Evolutionary conservation across 768 basidiomycete species (phyloP), one percentile per base, ranked within the genome.

Genomic region (Paxillus ammoniavirescens): DNA sequence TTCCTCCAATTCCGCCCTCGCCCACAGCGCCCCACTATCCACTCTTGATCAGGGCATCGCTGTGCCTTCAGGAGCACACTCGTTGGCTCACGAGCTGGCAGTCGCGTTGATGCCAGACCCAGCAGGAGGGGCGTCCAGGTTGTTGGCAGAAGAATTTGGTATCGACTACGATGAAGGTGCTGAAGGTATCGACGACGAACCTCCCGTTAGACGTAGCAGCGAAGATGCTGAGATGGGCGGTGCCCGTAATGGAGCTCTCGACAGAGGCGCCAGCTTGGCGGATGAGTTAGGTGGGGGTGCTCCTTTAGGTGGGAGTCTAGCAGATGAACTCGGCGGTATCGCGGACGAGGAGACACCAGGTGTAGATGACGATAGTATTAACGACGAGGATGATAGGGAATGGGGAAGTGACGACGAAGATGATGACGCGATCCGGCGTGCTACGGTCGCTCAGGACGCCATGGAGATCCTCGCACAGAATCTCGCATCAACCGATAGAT

Each of bases 71-170:
- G 68, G 68, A 10, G 56, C 68, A 37, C 84, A 86, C 65, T 91
- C 89, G 5, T 80, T 93, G 31, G 91, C 91, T 5, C 91, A 93
- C 69, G 91, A 93, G 64, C 82, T 93, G 35, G 91, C 92, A 6
- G 83, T 86, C 33, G 91, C 91, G 9, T 78, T 93, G 50, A 89
- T 92, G 84, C 91, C 91, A 21, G 91, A 93, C 71, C 91, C 92
- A 0, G 86, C 80, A 47, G 77, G 82, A 26, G 83, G 87, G 50
- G 42, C 70, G 23, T 91, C 89, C 21, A 87, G 83, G 67, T 69
- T 91, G 31, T 76, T 93, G 5, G 89, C 89, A 12, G 91, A 93
- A 70, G 92, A 93, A 69, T 90, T 93, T 58, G 91, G 91, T 9
- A 86, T 93, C 56, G 91, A 93, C 64, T 92, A 89, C 59, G 91